Conservation (phyloP, 306 rosid species). For the Urtica urens region DNA sequence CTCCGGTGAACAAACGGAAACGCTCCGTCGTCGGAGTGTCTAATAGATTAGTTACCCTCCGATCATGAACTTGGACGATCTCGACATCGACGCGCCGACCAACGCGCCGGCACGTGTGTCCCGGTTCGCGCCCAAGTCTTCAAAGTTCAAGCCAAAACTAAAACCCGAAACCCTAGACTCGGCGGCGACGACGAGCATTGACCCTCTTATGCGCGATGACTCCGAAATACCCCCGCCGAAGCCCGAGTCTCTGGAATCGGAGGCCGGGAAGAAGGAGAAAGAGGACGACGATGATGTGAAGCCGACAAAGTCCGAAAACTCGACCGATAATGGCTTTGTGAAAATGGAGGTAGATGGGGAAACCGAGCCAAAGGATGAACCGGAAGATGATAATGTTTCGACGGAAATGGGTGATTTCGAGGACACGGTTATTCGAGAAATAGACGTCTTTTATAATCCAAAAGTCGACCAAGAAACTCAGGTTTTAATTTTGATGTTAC, state of each 20-base stretch:
- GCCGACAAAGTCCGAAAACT: conserved; percentile 14
- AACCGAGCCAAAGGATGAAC: conserved; percentile 21
- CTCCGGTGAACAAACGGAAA: conserved; percentile 4
- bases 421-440: conserved; percentile 68
- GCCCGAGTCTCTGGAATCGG: conserved; percentile 4
- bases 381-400: conserved; percentile 28
- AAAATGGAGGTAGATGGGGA: conserved; percentile 29
- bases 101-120: conserved; percentile 38
- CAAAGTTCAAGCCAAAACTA: conserved; percentile 41
- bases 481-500: conserved; percentile 20
- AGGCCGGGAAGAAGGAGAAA: conserved; percentile 24
- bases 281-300: conserved; percentile 8
- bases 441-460: conserved; percentile 64
- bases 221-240: conserved; percentile 12
- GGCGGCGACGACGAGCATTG: too few relatives aligned
- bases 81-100: conserved; percentile 51
- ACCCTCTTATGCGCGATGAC: conserved; percentile 23
- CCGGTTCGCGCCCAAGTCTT: conserved; percentile 54
- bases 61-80: conserved; percentile 73
- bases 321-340: conserved; percentile 19
- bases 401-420: conserved; percentile 43
- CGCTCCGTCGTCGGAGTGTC: background rate
- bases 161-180: conserved; percentile 18
- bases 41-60: background rate
- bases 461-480: conserved; percentile 33